Conservation (phyloP, 768 basidiomycete genomes). For the Pulveroboletus sp. region DNA sequence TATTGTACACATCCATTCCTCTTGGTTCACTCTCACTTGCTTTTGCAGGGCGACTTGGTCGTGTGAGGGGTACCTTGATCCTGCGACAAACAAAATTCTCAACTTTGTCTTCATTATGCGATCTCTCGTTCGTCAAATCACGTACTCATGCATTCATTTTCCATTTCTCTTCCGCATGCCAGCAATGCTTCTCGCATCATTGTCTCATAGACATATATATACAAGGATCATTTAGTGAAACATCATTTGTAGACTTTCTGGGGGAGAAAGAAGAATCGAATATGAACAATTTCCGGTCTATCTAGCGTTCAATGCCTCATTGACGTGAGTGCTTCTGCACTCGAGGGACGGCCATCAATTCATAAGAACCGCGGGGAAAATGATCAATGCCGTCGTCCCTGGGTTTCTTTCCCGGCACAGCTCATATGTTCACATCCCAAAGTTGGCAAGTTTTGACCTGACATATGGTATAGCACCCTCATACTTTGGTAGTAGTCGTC, state of each 20-base stretch:
- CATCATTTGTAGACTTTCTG: constrained; percentile 20
- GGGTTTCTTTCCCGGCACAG: too few relatives aligned
- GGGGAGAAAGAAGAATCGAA: constrained; percentile 12
- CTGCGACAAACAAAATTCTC: not conserved
- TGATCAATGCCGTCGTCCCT: too few relatives aligned
- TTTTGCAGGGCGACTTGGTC: not conserved
- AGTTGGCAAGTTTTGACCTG: too few relatives aligned
- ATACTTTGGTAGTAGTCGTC: too few relatives aligned
- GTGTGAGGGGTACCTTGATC: too few relatives aligned
- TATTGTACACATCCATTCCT: constrained; percentile 5
- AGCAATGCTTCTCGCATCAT: constrained; percentile 8
- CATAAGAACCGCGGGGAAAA: too few relatives aligned
- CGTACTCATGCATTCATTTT: constrained; percentile 1
- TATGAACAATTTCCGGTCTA: constrained; percentile 1
- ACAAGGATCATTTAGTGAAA: constrained; percentile 19
- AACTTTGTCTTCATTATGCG: not conserved
- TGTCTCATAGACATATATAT: constrained; percentile 12
- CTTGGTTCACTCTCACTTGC: not conserved
- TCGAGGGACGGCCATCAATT: too few relatives aligned
- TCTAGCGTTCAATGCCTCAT: too few relatives aligned
- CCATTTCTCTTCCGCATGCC: not conserved
- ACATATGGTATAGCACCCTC: too few relatives aligned
- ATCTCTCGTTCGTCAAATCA: not conserved
- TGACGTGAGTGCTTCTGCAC: too few relatives aligned
- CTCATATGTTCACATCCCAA: too few relatives aligned